These are phyloP conservation scores for Nannizzia gypsea DNA, from an alignment of 2,329 filamentous ascomycete genomes.

Conservation along the genomic window DNA sequence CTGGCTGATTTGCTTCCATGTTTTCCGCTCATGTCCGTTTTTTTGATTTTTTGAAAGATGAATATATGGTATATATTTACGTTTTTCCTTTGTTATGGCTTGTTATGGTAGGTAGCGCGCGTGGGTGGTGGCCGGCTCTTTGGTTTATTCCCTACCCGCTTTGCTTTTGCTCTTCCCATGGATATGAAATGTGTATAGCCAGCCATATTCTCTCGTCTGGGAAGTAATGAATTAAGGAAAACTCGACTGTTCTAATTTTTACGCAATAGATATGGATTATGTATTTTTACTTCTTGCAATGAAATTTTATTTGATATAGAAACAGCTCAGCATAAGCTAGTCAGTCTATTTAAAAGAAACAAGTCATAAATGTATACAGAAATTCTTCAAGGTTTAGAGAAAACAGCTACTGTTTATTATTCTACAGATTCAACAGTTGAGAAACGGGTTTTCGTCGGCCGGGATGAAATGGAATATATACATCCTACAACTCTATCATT, in stretches of 20 bases:
- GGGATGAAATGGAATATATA: constrained; percentile 25
- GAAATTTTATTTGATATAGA: not conserved
- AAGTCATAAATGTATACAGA: not conserved
- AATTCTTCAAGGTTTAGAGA: constrained; percentile 11
- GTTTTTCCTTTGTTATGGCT: not conserved
- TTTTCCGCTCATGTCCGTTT: not conserved
- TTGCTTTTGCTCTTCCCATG: not conserved
- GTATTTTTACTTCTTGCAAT: not conserved
- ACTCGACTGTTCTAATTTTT: too few relatives aligned
- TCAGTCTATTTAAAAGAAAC: not conserved
- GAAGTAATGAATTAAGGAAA: not conserved
- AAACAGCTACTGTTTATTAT: constrained; percentile 22
- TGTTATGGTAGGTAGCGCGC: not conserved
- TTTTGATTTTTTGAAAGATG: not conserved
- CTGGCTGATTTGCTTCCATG: not conserved
- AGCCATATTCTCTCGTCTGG: not conserved
- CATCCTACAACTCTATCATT: constrained; percentile 32
- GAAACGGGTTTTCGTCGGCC: constrained; percentile 10
- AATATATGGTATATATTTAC: not conserved
- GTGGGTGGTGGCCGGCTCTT: not conserved
- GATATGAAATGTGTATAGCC: not conserved
- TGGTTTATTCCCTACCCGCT: not conserved
- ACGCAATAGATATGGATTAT: too few relatives aligned
- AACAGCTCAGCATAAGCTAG: not conserved
- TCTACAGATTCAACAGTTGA: constrained; percentile 27